Conservation (phyloP, 2,329 filamentous ascomycete genomes). For the Cercospora zeina region DNA sequence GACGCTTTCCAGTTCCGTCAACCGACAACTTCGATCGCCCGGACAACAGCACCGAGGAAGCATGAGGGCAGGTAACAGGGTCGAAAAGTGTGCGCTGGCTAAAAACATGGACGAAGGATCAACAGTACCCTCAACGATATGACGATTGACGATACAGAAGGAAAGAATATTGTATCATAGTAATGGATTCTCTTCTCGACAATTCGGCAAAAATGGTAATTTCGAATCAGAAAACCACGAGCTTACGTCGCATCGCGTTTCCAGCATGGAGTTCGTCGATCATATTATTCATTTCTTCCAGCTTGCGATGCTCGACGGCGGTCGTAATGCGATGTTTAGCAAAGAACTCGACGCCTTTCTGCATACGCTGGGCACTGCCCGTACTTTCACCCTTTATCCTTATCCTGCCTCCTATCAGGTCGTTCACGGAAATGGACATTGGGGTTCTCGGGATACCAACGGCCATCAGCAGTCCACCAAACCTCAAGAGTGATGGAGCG, state of each 20-base stretch:
- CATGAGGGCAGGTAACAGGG: too few species aligned
- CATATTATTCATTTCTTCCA: not conserved
- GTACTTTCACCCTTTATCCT: not conserved
- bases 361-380: not conserved
- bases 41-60: too few species aligned
- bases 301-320: not conserved
- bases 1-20: too few species aligned
- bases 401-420: not conserved
- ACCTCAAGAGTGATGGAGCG: not conserved
- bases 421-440: not conserved
- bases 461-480: not conserved
- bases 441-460: not conserved
- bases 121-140: not conserved
- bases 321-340: not conserved
- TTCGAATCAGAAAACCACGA: not conserved
- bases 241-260: not conserved
- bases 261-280: not conserved
- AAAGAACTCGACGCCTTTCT: not conserved
- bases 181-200: conserved; percentile 11
- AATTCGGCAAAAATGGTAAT: conserved; percentile 11
- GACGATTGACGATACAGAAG: not conserved
- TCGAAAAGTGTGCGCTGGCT: not conserved
- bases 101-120: not conserved
- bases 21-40: too few species aligned
- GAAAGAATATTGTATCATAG: not conserved